Percentiles rank a stretch among this genome's conserved stretches.
Conservation (phyloP, 1,284 basidiomycete species). For the Marasmius oreades region DNA sequence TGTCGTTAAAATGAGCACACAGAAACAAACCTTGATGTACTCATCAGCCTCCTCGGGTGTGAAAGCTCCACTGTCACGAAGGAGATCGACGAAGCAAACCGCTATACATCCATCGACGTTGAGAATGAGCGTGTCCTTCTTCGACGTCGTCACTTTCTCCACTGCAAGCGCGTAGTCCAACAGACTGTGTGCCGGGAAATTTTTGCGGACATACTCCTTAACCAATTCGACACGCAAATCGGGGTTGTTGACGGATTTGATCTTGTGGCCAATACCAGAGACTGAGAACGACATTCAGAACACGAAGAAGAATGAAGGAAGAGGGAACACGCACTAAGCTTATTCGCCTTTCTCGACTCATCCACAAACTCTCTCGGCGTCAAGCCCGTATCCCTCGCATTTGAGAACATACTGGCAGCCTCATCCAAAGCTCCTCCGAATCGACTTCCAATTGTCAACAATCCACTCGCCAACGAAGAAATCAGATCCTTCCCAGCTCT, state of each 20-base stretch:
- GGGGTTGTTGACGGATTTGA: slow-evolving; percentile 98
- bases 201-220: slow-evolving; percentile 93
- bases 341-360: slow-evolving; percentile 92
- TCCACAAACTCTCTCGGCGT: slow-evolving; percentile 98
- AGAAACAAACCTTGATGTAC: slow-evolving; percentile 73
- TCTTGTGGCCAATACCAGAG: slow-evolving; percentile 99
- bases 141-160: slow-evolving; percentile 95
- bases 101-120: slow-evolving; percentile 99
- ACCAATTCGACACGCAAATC: slow-evolving; percentile 97
- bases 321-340: slow-evolving; percentile 67
- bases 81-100: slow-evolving; percentile 95
- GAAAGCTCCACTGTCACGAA: slow-evolving; percentile 93
- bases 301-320: slow-evolving; percentile 1
- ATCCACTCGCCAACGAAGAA: slow-evolving; percentile 93
- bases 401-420: slow-evolving; percentile 94
- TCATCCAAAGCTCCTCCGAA: slow-evolving; percentile 99
- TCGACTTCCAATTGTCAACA: slow-evolving; percentile 93
- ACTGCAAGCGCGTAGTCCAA: slow-evolving; percentile 99
- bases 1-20: too few relatives aligned
- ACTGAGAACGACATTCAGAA: slow-evolving; percentile 40
- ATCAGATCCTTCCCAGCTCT: slow-evolving; percentile 99
- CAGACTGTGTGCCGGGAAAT: slow-evolving; percentile 92
- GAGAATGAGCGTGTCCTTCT: slow-evolving; percentile 96
- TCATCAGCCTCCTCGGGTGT: slow-evolving; percentile 95
- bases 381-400: slow-evolving; percentile 85